phyloP scores from a whole-genome alignment of 768 basidiomycete genomes.

The Amyloporia xantha region DNA sequence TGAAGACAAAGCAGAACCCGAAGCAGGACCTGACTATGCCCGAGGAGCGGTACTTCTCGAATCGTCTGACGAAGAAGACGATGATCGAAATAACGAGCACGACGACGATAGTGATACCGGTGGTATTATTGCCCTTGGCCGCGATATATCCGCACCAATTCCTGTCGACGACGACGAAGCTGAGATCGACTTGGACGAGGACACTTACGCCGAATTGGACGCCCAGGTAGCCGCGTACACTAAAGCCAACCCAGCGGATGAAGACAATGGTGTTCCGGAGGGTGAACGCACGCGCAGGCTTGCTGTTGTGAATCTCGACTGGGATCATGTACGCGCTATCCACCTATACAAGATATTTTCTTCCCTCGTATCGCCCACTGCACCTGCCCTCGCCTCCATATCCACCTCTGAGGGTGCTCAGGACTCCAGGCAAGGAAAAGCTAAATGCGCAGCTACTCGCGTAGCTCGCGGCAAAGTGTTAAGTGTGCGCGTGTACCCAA shows the following conservation, averaged over 20 bases:
- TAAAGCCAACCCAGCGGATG: constrained; percentile 36
- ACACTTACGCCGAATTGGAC: constrained; percentile 61
- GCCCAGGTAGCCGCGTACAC: constrained; percentile 64
- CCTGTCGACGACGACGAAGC: constrained; percentile 34
- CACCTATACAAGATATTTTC: constrained; percentile 92
- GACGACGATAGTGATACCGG: constrained; percentile 42
- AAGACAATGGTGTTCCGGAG: constrained; percentile 33
- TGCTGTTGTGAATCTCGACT: constrained; percentile 94
- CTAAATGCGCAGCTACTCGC: constrained; percentile 18
- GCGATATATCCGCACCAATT: constrained; percentile 36
- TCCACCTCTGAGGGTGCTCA: constrained; percentile 6
- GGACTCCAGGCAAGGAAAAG: constrained; percentile 9
- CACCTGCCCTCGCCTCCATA: constrained; percentile 24
- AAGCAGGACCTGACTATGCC: constrained; percentile 59
- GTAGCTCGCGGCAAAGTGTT: constrained; percentile 61
- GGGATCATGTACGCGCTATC: constrained; percentile 88
- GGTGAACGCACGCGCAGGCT: constrained; percentile 56
- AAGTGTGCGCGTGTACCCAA: constrained; percentile 84
- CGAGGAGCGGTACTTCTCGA: constrained; percentile 84
- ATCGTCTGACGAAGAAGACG: constrained; percentile 76
- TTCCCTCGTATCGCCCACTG: constrained; percentile 66
- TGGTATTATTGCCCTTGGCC: constrained; percentile 46
- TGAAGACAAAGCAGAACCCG: constrained; percentile 27
- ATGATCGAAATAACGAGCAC: constrained; percentile 24
- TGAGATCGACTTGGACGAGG: constrained; percentile 80